Evolutionary conservation across 2,329 filamentous ascomycete genomes (phyloP), one percentile per base, ranked within the genome.

Genomic region (Xylaria sp.): DNA sequence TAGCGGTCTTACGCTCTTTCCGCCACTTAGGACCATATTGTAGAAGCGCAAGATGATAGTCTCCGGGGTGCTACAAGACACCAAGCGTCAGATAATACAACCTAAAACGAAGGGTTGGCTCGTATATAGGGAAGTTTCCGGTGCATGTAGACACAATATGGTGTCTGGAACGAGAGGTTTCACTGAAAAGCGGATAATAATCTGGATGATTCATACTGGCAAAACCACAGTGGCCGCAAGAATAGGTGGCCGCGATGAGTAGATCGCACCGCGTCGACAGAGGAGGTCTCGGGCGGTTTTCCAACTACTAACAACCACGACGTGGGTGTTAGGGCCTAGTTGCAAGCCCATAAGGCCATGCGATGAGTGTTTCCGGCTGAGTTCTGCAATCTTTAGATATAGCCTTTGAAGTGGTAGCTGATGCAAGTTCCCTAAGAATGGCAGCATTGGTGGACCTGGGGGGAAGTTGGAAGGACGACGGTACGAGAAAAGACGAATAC

Each of bases 371-470:
- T 59, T 67, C 15, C 55, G 59, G 6, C 67, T 59, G 65, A 72
- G 70, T 36, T 68, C 65, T 10, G 70, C 65, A 63, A 75, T 70
- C 32, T 66, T 43, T 30, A 74, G 52, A 45, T 69, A 73, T 5
- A 59, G 12, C 46, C 70, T 74, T 4, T 58, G 32, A 0, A 66
- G 23, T 1, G 72, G 67, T 32, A 74, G 62, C 41, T 75, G 73
- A 32, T 75, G 74, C 23, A 75, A 66, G 23, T 75, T 75, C 2
- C 72, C 73, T 3, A 75, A 41, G 30, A 72, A 20, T 2, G 72
- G 69, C 9, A 75, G 43, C 5, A 62, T 39, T 10, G 72, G 70
- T 7, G 74, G 73, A 5, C 72, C 69, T 3, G 67, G 72, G 20
- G 73, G 73, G 53, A 74, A 72, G 56, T 67, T 64, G n/a, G 25